Percentiles rank a stretch among this genome's conserved stretches.
These are phyloP conservation scores for Colletotrichum godetiae DNA, from an alignment of 2,329 filamentous ascomycete species.

Conservation along the genomic window DNA sequence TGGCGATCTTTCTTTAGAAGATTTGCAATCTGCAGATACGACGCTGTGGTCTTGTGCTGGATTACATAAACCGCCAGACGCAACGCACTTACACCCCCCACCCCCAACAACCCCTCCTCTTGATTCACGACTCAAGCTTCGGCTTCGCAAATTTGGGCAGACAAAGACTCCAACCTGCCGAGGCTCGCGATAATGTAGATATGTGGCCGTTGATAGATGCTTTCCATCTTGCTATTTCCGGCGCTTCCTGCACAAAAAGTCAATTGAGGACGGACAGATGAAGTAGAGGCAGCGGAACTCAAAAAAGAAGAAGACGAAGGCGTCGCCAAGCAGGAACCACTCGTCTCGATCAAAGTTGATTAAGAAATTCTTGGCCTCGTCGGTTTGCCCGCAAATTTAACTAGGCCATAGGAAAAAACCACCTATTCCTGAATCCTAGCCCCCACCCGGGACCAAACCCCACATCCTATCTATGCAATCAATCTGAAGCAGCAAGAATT, in stretches of 20 bases:
- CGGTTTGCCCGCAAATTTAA: conserved; percentile 20
- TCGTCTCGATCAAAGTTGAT: background rate
- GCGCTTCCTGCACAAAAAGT: background rate
- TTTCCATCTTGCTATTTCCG: background rate
- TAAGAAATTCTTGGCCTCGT: background rate
- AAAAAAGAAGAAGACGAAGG: background rate
- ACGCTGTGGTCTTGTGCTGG: background rate
- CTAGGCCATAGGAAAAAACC: background rate
- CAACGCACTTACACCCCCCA: no score
- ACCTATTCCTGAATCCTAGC: conserved; percentile 13
- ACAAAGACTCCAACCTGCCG: background rate
- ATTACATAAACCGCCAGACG: background rate
- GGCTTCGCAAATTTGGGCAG: no score
- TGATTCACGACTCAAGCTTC: no score
- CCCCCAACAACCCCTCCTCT: no score
- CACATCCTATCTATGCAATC: background rate
- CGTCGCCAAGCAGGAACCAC: background rate
- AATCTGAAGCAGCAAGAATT: conserved; percentile 18
- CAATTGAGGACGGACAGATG: background rate
- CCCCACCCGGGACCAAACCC: no score
- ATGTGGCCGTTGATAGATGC: no score
- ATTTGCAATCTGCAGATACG: background rate
- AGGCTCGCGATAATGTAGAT: background rate
- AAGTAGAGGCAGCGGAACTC: background rate
- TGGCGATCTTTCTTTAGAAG: conserved; percentile 3